A percentile compares a stretch with the other conserved stretches of the same genome.
These are phyloP conservation scores for Leccinum boreale DNA, from an alignment of 768 basidiomycete species.

Conservation along the genomic window DNA sequence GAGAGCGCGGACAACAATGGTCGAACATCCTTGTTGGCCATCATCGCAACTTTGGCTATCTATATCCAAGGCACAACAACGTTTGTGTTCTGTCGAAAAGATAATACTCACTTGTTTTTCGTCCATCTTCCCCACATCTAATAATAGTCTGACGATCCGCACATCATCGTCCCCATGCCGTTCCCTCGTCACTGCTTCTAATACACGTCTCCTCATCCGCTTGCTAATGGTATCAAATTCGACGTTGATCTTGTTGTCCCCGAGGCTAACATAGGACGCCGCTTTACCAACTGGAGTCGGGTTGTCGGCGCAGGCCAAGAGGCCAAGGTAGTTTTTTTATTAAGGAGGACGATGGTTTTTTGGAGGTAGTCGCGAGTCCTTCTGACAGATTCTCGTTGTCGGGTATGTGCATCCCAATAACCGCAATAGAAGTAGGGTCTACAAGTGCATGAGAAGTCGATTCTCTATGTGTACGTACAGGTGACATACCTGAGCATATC, in stretches of 20 bases:
- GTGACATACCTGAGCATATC: conserved; percentile 53
- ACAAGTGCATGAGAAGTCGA: conserved; percentile 24
- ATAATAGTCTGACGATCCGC: conserved; percentile 72
- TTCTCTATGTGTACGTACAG: not conserved
- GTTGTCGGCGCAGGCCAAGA: conserved; percentile 58
- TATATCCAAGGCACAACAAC: no score
- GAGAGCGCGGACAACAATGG: conserved; percentile 70
- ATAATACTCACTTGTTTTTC: conserved; percentile 25
- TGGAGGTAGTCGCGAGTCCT: no score
- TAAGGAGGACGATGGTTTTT: no score
- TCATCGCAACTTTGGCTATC: conserved; percentile 68
- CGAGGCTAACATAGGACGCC: not conserved
- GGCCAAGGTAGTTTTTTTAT: no score
- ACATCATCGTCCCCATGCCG: conserved; percentile 32
- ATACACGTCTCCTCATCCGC: conserved; percentile 56
- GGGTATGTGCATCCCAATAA: conserved; percentile 54
- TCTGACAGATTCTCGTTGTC: conserved; percentile 48
- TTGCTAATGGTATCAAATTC: no score
- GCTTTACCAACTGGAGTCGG: no score
- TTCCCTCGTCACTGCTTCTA: conserved; percentile 33
- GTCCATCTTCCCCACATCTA: conserved; percentile 82
- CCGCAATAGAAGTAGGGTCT: conserved; percentile 72
- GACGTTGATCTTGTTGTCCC: no score
- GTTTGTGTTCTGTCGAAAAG: not conserved
- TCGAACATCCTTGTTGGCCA: conserved; percentile 76